A percentile compares a stretch with the other conserved stretches of the same genome.
These are phyloP conservation scores for Phytophthora quininea DNA, from an alignment of 352 stramenopile genomes.

Conservation along the genomic window DNA sequence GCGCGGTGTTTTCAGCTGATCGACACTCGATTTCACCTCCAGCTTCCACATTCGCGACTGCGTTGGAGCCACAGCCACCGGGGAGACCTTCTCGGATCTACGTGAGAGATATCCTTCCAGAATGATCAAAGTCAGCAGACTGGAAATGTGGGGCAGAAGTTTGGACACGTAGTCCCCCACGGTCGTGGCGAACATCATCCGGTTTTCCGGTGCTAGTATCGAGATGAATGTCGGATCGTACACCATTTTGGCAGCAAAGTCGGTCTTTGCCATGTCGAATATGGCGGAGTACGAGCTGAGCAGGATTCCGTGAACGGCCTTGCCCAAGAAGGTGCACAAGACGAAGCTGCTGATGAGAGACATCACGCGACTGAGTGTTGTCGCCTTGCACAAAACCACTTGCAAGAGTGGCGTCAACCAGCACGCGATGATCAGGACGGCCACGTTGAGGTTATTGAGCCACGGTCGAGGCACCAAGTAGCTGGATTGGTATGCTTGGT, in stretches of 20 bases:
- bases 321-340: constrained; percentile 22
- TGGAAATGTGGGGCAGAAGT: constrained; percentile 23
- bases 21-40: constrained; percentile 11
- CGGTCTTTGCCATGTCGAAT: constrained; percentile 7
- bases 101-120: constrained; percentile 19
- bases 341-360: constrained; percentile 25
- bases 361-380: constrained; percentile 18
- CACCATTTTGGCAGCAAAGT: constrained; percentile 19
- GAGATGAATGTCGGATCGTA: constrained; percentile 26
- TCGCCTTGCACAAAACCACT: constrained; percentile 15
- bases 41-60: constrained; percentile 18
- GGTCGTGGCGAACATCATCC: constrained; percentile 30
- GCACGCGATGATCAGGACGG: constrained; percentile 23
- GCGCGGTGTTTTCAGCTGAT: constrained; percentile 5
- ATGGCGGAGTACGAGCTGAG: constrained; percentile 13
- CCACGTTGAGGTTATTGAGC: constrained; percentile 25
- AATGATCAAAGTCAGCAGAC: constrained; percentile 26
- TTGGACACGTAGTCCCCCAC: constrained; percentile 26
- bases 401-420: constrained; percentile 29
- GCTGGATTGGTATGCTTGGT: constrained; percentile 32
- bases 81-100: constrained; percentile 23
- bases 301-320: constrained; percentile 21
- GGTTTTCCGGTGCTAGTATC: constrained; percentile 19
- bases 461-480: constrained; percentile 13
- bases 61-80: neutral